phyloP scores from a whole-genome alignment of 345 rosid genomes.

The Ceriops tagal region DNA sequence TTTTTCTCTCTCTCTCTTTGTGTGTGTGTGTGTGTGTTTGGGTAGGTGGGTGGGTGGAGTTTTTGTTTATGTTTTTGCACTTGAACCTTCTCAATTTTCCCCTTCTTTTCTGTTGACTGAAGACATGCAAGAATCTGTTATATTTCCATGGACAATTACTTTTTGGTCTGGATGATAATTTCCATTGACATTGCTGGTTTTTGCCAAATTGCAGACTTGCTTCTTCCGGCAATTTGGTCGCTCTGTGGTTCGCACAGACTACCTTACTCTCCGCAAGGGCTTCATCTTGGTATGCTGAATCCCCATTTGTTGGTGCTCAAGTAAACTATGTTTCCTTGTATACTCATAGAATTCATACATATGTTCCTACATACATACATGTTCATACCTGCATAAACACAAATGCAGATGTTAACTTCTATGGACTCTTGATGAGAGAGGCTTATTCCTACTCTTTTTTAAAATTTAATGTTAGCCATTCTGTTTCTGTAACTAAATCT shows the following conservation, averaged over 20 bases:
- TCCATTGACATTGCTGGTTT: slow-evolving; percentile 7
- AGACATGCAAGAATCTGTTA: not conserved
- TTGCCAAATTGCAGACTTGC: slow-evolving; percentile 59
- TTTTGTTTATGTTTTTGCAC: too few relatives aligned
- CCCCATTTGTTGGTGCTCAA: slow-evolving; percentile 4
- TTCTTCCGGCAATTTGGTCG: slow-evolving; percentile 84
- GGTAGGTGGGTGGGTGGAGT: too few relatives aligned
- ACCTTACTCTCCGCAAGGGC: slow-evolving; percentile 82
- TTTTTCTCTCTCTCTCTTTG: not conserved
- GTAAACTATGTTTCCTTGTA: too few relatives aligned
- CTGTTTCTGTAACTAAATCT: not conserved
- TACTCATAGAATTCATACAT: too few relatives aligned
- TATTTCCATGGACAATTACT: not conserved
- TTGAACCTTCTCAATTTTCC: not conserved
- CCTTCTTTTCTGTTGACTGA: not conserved
- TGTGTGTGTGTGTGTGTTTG: too few relatives aligned
- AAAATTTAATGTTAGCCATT: not conserved
- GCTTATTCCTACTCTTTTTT: too few relatives aligned
- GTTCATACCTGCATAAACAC: not conserved
- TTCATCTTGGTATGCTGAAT: slow-evolving; percentile 61
- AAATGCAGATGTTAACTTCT: not conserved
- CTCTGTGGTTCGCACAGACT: slow-evolving; percentile 85
- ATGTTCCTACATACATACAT: too few relatives aligned
- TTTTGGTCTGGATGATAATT: slow-evolving; percentile 3
- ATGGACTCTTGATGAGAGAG: too few relatives aligned